Base-by-base conservation (phyloP, 2,329 filamentous ascomycete species). In the Calonectria henricotiae region DNA sequence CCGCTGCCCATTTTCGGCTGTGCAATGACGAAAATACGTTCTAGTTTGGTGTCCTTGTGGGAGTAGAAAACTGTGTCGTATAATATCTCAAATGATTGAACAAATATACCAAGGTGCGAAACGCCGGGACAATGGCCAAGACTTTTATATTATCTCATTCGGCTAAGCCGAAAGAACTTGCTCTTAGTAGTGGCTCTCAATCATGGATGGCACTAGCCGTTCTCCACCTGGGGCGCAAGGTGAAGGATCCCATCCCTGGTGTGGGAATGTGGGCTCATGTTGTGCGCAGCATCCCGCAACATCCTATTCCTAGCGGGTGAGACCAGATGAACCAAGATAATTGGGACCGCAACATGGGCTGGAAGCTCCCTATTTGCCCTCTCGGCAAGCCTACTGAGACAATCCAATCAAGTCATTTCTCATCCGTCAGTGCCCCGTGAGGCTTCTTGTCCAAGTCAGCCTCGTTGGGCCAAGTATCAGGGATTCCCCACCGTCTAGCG, bases 91-190 rank as follows among this genome's bases (percentile, higher is more conserved):
- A 58, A 39, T 13, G 51, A 25, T 58, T 25, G 32, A 58, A 27
- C 32, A 37, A 25, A 58, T 25, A 58, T 39, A 15, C 51, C 51
- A 39, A 6, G 32, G 32, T 58, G 20, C 51, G 51, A 35, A 58
- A 58, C 51, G 37, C 20, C 20, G 17, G 23, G 32, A 39, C 12
- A 55, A 39, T 37, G n/a, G 51, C 35, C 51, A 58, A 58, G 35
- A 17, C 32, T 58, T 43, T 58, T 58, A 58, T 37, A 58, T 58
- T 39, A 58, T 58, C 51, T 58, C 51, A 58, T 58, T 58, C 51
- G 51, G 51, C 51, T 2, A 11, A 9, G 51, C 51, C 51, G 51
- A 58, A 58, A 20, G 51, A 58, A 37, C 20, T 58, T 39, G 20
- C 15, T 39, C 17, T 39, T 25, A 13, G 32, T 25, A 11, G 12